These are phyloP conservation scores for Penicillium goetzii DNA, from an alignment of 495 filamentous ascomycete genomes.

Conservation along the genomic window DNA sequence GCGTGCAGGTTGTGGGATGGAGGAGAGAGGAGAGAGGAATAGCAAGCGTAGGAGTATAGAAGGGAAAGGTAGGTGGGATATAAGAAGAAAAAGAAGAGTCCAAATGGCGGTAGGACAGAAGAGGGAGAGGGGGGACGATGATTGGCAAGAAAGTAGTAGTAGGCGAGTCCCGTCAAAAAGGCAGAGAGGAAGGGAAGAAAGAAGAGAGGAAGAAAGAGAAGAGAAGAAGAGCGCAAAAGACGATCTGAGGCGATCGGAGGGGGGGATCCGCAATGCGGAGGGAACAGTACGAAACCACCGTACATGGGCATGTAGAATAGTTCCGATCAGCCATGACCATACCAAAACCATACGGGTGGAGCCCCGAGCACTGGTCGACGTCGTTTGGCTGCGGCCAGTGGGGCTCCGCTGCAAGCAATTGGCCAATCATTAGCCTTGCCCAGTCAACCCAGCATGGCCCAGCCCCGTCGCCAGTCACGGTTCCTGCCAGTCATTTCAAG, in stretches of 20 bases:
- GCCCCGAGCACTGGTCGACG: constrained; percentile 10
- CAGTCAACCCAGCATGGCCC: constrained; percentile 7
- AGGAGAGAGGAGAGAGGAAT: constrained; percentile 14
- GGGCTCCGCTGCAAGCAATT: constrained; percentile 25
- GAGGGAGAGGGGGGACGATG: constrained; percentile 19
- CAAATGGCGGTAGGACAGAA: constrained; percentile 10
- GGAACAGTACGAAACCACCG: constrained; percentile 35
- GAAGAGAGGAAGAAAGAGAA: constrained; percentile 17
- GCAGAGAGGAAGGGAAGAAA: constrained; percentile 12
- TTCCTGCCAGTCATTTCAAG: constrained; percentile 3
- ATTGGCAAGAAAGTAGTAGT: constrained; percentile 15
- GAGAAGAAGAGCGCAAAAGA: constrained; percentile 25
- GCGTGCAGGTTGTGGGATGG: constrained; percentile 20
- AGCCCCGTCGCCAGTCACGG: constrained; percentile 1
- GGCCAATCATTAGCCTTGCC: constrained; percentile 18
- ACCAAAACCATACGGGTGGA: constrained; percentile 16
- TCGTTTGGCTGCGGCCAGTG: constrained; percentile 21
- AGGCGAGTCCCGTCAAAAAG: not conserved
- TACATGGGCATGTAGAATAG: constrained; percentile 10
- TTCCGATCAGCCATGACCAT: constrained; percentile 23
- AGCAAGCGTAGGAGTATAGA: constrained; percentile 17
- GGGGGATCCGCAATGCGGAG: constrained; percentile 41
- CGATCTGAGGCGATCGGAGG: constrained; percentile 37
- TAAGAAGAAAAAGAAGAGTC: constrained; percentile 12
- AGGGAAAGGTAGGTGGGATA: constrained; percentile 8